Evolutionary conservation across 2,329 filamentous ascomycete genomes (phyloP), one percentile per base, ranked within the genome.

Genomic region (Podosphaera fusca): DNA sequence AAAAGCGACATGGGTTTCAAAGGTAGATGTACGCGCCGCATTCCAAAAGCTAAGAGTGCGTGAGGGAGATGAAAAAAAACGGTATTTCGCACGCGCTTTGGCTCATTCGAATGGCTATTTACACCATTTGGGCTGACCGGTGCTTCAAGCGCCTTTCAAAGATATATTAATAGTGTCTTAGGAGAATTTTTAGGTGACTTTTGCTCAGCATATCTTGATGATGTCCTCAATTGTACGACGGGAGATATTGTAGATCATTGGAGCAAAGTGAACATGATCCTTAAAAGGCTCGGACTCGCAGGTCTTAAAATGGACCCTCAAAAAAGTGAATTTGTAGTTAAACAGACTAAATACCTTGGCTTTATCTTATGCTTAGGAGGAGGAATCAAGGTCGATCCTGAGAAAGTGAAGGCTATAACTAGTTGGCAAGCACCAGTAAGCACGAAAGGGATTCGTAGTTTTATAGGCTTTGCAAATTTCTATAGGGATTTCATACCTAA

Each of bases 251-350:
- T 49, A 7, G 46, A 49, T 21, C 7, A 49, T 21, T 49, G n/a
- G 8, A 49, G 9, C 6, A 49, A 49, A 49, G 7, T 21, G 21
- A 21, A 21, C 21, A 21, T 21, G 21, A 21, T 21, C 21, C 21
- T 21, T 21, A 21, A 21, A 49, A 8, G 46, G 6, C 46, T 49
- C 6, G n/a, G 46, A 10, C 7, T 10, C 12, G 46, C 8, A 14
- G 46, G 46, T 10, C 46, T 49, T 21, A 49, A 49, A 29, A 8
- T 49, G n/a, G 46, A 2, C 6, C 46, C 46, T 49, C 2, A 21
- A 36, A 63, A 65, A 49, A 63, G 42, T 42, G 57, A 64, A 31
- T 64, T 64, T 47, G 9, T 57, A 3, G 36, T 55, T 0, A 46
- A 51, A 10, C 29, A 53, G 7, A 62, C 57, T 53, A 21, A 21